Base-by-base conservation (phyloP, 148 eudicot genomes). In the Beta vulgaris region DNA sequence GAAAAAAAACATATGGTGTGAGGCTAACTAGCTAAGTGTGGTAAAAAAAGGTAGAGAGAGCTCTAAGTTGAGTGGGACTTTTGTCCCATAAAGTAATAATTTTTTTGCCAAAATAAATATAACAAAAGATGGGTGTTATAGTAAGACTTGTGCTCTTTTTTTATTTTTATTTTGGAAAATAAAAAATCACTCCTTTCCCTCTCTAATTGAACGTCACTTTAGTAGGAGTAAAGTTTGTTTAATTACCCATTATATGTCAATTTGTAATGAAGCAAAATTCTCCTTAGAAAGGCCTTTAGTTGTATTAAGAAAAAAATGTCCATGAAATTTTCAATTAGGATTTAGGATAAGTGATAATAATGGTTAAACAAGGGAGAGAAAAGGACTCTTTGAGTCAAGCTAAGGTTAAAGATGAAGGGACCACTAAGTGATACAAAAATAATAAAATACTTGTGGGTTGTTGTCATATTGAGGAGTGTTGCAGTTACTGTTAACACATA, bases 1-100 rank as follows among this genome's bases (percentile, higher is more conserved):
- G 35, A 13, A 79, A 51, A 79, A 51, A 74, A 69, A 48, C 78
- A 74, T 74, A 79, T 80, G 75, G 78, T 75, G 71, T 75, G 78
- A 73, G 73, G 34, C 34, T 54, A n/a, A n/a, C n/a, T n/a, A n/a
- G n/a, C n/a, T n/a, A 74, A 79, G 74, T 73, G 62, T 59, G 77
- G 74, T 73, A 68, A 73, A 79, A 72, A 65, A 73, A 60, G 54
- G 74, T 64, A 35, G 69, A 28, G 69, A 28, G 62, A 59, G 60
- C 74, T 69, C 42, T 37, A 60, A 8, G 15, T 37, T 74, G 68
- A 68, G 82, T 79, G 82, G 78, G 78, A 68, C 70, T 73, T 79
- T 73, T 54, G 7, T 16, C 19, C 18, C 32, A 72, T 35, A 31
- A 71, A 71, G 31, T 73, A 57, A 58, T 58, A 26, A n/a, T 37